A percentile compares a stretch with the other conserved stretches of the same genome.
phyloP scores from a whole-genome alignment of 495 filamentous ascomycete species.

The Umbilicaria muhlenbergii region DNA sequence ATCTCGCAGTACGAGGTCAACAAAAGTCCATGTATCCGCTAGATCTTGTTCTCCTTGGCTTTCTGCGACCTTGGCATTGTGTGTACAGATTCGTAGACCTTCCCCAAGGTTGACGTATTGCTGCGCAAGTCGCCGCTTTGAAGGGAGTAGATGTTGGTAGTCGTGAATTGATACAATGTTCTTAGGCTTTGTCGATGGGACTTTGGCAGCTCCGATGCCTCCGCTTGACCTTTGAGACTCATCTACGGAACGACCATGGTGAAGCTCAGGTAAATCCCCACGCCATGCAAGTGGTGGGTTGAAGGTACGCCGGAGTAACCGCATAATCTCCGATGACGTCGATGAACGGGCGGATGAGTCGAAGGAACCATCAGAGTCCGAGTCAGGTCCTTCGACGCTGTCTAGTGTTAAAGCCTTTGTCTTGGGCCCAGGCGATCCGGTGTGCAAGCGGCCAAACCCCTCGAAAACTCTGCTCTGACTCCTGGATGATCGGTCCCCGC shows the following conservation, averaged over 20 bases:
- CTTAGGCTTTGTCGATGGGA: conserved; percentile 22
- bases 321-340: conserved; percentile 44
- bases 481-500: conserved; percentile 41
- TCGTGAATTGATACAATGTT: conserved; percentile 57
- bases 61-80: conserved; percentile 66
- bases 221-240: conserved; percentile 40
- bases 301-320: conserved; percentile 28
- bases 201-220: conserved; percentile 21
- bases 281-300: conserved; percentile 39
- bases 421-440: conserved; percentile 34
- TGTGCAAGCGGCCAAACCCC: conserved; percentile 68
- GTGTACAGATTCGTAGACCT: conserved; percentile 58
- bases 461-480: conserved; percentile 59
- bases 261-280: conserved; percentile 27
- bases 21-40: conserved; percentile 72
- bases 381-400: conserved; percentile 28
- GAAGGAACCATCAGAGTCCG: conserved; percentile 48
- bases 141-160: conserved; percentile 50
- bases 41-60: conserved; percentile 58
- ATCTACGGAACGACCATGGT: conserved; percentile 32
- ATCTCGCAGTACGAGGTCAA: conserved; percentile 60
- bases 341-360: conserved; percentile 56
- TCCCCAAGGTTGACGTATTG: conserved; percentile 72
- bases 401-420: conserved; percentile 24
- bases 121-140: conserved; percentile 57